Conservation (phyloP, 305 asterid species). For the Rubia occidens region DNA sequence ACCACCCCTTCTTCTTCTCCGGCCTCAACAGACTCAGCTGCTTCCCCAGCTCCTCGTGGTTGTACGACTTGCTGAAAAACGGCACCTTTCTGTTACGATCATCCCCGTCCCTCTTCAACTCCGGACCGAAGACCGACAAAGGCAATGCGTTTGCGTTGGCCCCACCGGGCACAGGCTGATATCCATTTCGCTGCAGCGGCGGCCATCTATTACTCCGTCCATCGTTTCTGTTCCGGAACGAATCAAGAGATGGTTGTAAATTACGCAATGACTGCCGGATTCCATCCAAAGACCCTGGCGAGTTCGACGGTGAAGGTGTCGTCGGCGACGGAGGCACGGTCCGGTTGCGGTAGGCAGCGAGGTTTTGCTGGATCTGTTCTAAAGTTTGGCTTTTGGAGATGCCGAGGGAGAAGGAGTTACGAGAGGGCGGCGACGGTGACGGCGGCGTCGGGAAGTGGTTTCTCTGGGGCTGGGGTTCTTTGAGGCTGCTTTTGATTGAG, state of each 20-base stretch:
- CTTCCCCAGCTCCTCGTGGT: conserved; percentile 34
- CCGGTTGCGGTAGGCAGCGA: conserved; percentile 27
- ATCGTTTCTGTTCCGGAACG: conserved; percentile 9
- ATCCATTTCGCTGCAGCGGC: background rate
- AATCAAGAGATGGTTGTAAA: background rate
- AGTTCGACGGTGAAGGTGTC: conserved; percentile 13
- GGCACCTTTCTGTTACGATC: background rate
- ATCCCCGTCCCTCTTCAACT: conserved; percentile 8
- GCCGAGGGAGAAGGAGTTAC: conserved; percentile 11
- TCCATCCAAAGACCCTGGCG: background rate
- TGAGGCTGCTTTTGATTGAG: conserved; percentile 32
- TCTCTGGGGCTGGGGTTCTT: conserved; percentile 8
- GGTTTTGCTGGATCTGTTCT: conserved; percentile 22
- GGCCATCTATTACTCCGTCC: background rate
- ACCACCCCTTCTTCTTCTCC: conserved; percentile 39
- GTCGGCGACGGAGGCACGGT: background rate
- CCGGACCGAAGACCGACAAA: conserved; percentile 16
- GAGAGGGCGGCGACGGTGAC: background rate
- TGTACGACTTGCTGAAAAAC: conserved; percentile 18
- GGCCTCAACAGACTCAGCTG: conserved; percentile 54
- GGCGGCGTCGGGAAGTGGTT: conserved; percentile 11
- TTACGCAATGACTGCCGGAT: conserved; percentile 22
- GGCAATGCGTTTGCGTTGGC: conserved; percentile 22
- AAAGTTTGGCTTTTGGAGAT: conserved; percentile 1
- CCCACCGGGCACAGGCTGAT: conserved; percentile 5